Conservation (phyloP, 202 grass and related monocot genomes). For the Zoysia matrella region DNA sequence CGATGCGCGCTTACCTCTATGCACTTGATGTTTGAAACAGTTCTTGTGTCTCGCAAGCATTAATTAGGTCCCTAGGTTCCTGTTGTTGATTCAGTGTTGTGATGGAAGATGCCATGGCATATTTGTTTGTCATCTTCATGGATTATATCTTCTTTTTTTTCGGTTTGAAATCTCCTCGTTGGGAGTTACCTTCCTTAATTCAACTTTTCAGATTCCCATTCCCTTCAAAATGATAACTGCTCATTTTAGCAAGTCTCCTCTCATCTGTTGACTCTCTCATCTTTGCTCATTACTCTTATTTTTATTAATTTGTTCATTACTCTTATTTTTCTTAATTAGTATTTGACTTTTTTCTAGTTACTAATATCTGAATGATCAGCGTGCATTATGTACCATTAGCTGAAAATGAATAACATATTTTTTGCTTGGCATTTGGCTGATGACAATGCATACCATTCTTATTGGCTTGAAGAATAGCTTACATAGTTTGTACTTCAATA, state of each 20-base stretch:
- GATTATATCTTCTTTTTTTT: conserved; percentile 12
- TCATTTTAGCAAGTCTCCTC: neutral
- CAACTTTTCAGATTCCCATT: neutral
- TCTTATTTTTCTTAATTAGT: conserved; percentile 8
- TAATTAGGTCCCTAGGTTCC: neutral
- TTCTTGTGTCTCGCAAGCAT: neutral
- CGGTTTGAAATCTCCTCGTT: neutral
- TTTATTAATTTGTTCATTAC: no score
- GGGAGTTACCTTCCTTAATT: neutral
- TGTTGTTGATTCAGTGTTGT: neutral
- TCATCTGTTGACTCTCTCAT: conserved; percentile 13
- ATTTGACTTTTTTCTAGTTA: neutral
- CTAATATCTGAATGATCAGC: neutral
- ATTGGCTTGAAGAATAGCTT: conserved; percentile 2
- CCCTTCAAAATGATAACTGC: neutral
- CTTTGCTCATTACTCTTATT: neutral
- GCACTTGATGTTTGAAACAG: conserved; percentile 8
- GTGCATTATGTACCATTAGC: neutral
- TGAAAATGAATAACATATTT: neutral
- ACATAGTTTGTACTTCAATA: neutral
- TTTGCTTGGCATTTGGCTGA: neutral
- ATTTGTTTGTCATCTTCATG: neutral
- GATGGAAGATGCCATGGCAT: neutral
- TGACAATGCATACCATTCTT: conserved; percentile 15
- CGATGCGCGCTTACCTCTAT: conserved; percentile 1